Conservation (phyloP, 2,329 filamentous ascomycete genomes). For the Gremmenia infestans region DNA sequence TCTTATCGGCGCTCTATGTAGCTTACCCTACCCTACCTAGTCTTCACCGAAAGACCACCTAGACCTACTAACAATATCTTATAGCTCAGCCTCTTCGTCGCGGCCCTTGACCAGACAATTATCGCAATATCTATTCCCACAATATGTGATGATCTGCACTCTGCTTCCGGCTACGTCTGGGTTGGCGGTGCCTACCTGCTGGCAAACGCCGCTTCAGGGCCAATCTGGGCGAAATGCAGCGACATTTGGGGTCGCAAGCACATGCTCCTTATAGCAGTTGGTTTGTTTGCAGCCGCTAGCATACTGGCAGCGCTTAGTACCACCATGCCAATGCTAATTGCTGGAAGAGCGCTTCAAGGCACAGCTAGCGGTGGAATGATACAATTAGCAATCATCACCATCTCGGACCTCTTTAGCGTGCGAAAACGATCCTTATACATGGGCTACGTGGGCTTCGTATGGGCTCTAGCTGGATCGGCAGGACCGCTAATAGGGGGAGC, state of each 20-base stretch:
- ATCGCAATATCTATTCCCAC: constrained; percentile 37
- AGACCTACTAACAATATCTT: neutral
- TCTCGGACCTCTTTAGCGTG: constrained; percentile 60
- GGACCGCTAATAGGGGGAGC: constrained; percentile 59
- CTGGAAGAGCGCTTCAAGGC: constrained; percentile 57
- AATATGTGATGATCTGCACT: constrained; percentile 37
- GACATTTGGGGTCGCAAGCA: constrained; percentile 65
- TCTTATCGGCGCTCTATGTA: constrained; percentile 26
- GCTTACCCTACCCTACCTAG: neutral
- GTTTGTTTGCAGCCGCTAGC: constrained; percentile 57
- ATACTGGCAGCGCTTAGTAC: constrained; percentile 52
- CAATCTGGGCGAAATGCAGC: constrained; percentile 50
- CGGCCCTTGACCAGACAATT: constrained; percentile 32
- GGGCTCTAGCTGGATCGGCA: constrained; percentile 54
- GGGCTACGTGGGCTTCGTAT: constrained; percentile 54
- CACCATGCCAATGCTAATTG: constrained; percentile 58
- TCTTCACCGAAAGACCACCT: neutral
- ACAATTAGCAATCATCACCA: constrained; percentile 58
- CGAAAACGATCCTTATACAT: neutral
- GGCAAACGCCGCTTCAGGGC: constrained; percentile 42
- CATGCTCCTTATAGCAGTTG: constrained; percentile 54
- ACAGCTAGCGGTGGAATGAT: constrained; percentile 59
- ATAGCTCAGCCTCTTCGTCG: constrained; percentile 12
- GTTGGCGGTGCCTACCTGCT: constrained; percentile 43
- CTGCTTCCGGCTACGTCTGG: constrained; percentile 46